phyloP scores from a whole-genome alignment of 73 alveolate genomes.

The Paramecium bursaria region DNA sequence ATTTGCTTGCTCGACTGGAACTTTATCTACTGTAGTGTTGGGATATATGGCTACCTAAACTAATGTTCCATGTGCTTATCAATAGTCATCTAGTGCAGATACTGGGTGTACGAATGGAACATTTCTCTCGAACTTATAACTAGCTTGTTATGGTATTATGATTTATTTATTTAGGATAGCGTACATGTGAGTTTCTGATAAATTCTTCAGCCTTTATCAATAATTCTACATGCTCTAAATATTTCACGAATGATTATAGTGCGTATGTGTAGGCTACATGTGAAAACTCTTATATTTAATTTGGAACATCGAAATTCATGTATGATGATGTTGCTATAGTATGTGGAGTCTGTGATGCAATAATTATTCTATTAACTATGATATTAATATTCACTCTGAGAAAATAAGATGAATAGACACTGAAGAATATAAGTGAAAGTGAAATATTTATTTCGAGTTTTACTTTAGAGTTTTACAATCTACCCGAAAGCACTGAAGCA shows the following conservation, averaged over 20 bases:
- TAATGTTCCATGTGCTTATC: not conserved
- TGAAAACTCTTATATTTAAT: not conserved
- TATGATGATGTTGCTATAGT: constrained; percentile 16
- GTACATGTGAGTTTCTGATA: not conserved
- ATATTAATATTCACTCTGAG: constrained; percentile 10
- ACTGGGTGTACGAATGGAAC: not conserved
- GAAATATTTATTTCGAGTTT: constrained; percentile 21
- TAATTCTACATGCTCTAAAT: not conserved
- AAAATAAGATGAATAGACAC: not conserved
- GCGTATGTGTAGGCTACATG: constrained; percentile 46
- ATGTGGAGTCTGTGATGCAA: constrained; percentile 32
- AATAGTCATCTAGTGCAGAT: not conserved
- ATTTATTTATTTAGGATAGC: not conserved
- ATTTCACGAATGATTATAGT: not conserved
- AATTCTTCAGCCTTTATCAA: not conserved
- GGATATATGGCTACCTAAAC: not conserved
- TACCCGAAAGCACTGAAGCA: constrained; percentile 2
- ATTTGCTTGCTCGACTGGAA: constrained; percentile 30
- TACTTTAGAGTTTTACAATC: constrained; percentile 33
- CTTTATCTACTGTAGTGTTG: not conserved
- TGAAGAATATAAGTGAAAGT: constrained; percentile 54
- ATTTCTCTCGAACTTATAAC: no score
- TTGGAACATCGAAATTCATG: constrained; percentile 2
- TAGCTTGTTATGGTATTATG: no score
- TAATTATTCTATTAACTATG: not conserved